Conservation (phyloP, 2,329 filamentous ascomycete species). For the Exserohilum rostratum region DNA sequence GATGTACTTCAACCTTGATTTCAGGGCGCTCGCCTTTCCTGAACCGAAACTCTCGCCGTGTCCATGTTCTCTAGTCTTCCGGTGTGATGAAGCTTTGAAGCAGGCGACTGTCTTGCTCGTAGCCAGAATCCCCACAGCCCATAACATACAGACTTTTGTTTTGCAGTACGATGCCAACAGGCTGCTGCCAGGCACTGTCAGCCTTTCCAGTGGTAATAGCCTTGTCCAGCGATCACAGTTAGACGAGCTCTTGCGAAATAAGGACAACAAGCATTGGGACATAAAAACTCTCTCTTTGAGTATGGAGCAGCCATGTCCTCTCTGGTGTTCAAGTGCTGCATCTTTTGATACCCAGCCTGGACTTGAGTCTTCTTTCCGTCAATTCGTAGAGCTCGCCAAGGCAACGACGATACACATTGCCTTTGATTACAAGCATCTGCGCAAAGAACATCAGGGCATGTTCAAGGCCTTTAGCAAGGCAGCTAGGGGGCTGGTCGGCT, state of each 20-base stretch:
- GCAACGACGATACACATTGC: constrained; percentile 11
- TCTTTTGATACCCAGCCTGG: constrained; percentile 10
- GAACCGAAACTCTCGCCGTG: constrained; percentile 8
- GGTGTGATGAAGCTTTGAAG: constrained; percentile 12
- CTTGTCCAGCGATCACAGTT: constrained; percentile 4
- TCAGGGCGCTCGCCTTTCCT: constrained; percentile 19
- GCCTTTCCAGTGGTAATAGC: constrained; percentile 7
- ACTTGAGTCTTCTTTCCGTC: constrained; percentile 8
- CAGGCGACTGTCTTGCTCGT: constrained; percentile 14
- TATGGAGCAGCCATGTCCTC: background rate
- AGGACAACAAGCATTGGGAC: constrained; percentile 13
- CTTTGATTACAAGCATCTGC: constrained; percentile 15
- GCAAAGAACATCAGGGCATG: constrained; percentile 4
- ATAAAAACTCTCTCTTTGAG: constrained; percentile 12
- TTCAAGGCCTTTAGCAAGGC: constrained; percentile 19
- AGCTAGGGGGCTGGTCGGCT: constrained; percentile 3
- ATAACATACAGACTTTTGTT: constrained; percentile 6
- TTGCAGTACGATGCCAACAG: constrained; percentile 16
- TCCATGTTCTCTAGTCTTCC: constrained; percentile 13
- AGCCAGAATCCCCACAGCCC: constrained; percentile 1
- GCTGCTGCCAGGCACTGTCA: constrained; percentile 1
- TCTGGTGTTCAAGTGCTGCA: background rate
- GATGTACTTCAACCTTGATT: constrained; percentile 12
- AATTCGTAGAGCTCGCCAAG: constrained; percentile 14
- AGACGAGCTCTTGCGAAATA: constrained; percentile 7